These are phyloP conservation scores for Orbilia quercus DNA, from an alignment of 2,329 filamentous ascomycete species.

Conservation along the genomic window DNA sequence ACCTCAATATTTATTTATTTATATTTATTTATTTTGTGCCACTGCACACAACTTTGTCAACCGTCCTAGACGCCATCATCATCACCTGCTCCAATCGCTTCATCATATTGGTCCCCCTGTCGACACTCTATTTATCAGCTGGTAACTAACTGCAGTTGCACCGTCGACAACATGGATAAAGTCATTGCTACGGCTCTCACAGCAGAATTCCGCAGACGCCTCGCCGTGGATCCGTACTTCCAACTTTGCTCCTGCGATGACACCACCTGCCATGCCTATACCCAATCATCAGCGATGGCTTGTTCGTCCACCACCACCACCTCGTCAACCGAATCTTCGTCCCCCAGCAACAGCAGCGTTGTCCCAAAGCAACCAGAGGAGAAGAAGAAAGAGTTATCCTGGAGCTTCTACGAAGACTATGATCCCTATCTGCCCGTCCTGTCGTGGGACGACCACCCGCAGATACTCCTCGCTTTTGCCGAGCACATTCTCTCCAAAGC, in stretches of 20 bases:
- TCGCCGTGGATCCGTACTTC: conserved; percentile 1
- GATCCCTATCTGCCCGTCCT: conserved; percentile 22
- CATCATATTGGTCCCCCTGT: no score
- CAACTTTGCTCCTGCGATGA: conserved; percentile 16
- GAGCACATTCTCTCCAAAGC: conserved; percentile 30
- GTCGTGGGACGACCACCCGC: conserved; percentile 14
- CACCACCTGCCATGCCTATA: conserved; percentile 1
- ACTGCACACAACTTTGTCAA: no score
- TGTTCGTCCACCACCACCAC: neutral
- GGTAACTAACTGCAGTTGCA: no score
- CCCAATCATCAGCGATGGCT: neutral
- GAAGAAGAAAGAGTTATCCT: neutral
- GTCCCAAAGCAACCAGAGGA: neutral
- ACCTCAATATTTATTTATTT: no score
- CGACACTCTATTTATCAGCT: no score
- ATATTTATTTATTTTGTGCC: no score
- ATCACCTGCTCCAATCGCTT: no score
- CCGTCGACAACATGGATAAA: neutral
- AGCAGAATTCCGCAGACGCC: no score
- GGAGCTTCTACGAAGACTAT: conserved; percentile 34
- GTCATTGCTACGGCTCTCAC: neutral
- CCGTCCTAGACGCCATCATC: no score
- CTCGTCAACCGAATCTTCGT: neutral
- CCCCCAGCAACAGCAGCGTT: no score
- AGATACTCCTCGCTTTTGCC: conserved; percentile 30